Percentiles rank a stretch among this genome's conserved stretches.
Conservation (phyloP, 345 rosid genomes). For the Isatis tinctoria region DNA sequence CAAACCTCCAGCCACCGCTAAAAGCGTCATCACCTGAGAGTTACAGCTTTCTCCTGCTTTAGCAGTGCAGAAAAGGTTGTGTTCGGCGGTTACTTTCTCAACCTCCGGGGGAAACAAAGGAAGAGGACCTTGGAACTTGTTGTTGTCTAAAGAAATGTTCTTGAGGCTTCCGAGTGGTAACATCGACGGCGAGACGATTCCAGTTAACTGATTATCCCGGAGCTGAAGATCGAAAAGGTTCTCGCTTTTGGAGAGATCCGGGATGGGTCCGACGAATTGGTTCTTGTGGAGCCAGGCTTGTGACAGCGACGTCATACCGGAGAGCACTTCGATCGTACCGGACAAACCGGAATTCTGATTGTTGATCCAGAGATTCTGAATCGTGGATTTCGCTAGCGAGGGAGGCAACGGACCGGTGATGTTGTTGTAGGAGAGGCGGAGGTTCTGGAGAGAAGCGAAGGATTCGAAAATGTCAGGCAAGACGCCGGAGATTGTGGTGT, state of each 20-base stretch:
- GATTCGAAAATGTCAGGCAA: conserved; percentile 60
- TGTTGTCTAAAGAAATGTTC: conserved; percentile 54
- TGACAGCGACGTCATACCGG: conserved; percentile 47
- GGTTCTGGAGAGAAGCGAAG: conserved; percentile 40
- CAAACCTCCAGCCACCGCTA: conserved; percentile 57
- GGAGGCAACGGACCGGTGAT: conserved; percentile 63
- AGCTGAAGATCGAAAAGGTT: conserved; percentile 62
- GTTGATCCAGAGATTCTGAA: conserved; percentile 65
- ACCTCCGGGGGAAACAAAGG: conserved; percentile 40
- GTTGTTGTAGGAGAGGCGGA: conserved; percentile 72
- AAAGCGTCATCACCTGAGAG: conserved; percentile 54
- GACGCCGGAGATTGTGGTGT: conserved; percentile 38
- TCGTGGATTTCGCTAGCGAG: conserved; percentile 43
- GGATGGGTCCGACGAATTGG: conserved; percentile 65
- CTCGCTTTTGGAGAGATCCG: conserved; percentile 57
- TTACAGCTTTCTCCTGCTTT: conserved; percentile 42
- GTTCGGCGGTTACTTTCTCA: conserved; percentile 21
- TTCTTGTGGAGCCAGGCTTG: conserved; percentile 78
- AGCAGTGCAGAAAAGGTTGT: conserved; percentile 42
- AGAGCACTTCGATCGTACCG: conserved; percentile 56
- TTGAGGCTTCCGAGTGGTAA: conserved; percentile 32
- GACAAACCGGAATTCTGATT: conserved; percentile 53
- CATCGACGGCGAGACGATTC: conserved; percentile 50
- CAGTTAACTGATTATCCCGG: conserved; percentile 70
- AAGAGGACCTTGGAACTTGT: conserved; percentile 67